Evolutionary conservation across 164 flowering plant genomes (phyloP).

Genomic region (Hamamelis virginiana): DNA sequence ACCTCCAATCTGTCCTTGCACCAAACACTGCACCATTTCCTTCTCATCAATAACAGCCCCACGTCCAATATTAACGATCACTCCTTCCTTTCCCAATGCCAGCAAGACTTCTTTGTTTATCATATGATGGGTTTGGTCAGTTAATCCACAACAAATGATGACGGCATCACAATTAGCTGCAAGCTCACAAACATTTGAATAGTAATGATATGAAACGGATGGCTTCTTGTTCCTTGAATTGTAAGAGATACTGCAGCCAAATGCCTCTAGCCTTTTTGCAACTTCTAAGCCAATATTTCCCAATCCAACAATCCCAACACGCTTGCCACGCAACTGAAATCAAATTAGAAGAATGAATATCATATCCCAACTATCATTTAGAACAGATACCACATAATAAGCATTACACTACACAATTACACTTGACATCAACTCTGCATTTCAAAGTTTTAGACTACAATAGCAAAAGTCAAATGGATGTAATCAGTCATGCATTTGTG

Average conservation of each 20-base stretch:
- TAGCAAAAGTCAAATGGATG: no score
- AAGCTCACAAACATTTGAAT: constrained; percentile 41
- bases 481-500: no score
- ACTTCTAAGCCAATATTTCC: constrained; percentile 67
- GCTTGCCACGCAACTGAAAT: constrained; percentile 60
- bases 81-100: constrained; percentile 65
- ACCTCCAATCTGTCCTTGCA: constrained; percentile 57
- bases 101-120: constrained; percentile 51
- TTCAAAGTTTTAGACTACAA: no score
- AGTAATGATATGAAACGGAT: constrained; percentile 41
- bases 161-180: constrained; percentile 57
- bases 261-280: constrained; percentile 66
- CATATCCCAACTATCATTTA: background rate
- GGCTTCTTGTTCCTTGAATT: constrained; percentile 53
- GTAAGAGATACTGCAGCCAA: constrained; percentile 62
- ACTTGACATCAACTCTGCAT: no score
- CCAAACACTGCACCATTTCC: constrained; percentile 55
- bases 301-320: constrained; percentile 71
- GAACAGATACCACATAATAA: background rate
- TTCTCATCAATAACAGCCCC: constrained; percentile 72
- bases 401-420: background rate
- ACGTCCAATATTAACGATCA: constrained; percentile 61
- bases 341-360: background rate
- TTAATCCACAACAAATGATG: constrained; percentile 58
- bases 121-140: constrained; percentile 56